Base-by-base conservation (phyloP, 371 early-diverging fungal genomes). In the Mucor plumbeus region DNA sequence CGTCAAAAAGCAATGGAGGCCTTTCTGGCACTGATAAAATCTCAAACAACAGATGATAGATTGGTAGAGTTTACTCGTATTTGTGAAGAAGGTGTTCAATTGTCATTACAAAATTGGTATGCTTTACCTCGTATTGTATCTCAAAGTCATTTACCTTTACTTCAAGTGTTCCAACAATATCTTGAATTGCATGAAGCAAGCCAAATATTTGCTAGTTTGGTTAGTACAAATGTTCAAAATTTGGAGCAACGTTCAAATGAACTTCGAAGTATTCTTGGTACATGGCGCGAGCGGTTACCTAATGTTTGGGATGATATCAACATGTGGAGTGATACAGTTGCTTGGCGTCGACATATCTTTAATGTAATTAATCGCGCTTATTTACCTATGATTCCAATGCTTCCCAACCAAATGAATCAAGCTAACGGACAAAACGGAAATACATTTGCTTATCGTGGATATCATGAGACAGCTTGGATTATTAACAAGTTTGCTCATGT, bases 381-480 rank as follows among this genome's bases (percentile, higher is more conserved):
- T 70, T 76, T 94, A 47, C 99, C 97, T 0, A 76, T 95, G 41
- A 92, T 96, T 58, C 91, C 95, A 1, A 73, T 88, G 47, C 69
- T 92, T 21, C 86, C 78, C 39, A 75, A 76, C 13, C 83, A 80
- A 13, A 65, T 78, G 13, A 81, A 80, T 1, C 81, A 84, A 13
- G 75, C 79, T 31, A 88, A 84, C 50, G 76, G 81, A 13, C 80
- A 80, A 40, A 84, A 84, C 13, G 81, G 88, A 15, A 92, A 91
- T 63, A 92, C 97, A 11, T 92, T 90, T 72, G 97, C 97, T 0
- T 99, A 95, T 75, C 91, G 98, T 10, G 99, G 99, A 6, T 98
- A 96, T 80, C 99, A 99, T 75, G 99, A 99, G 79, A 98, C 96
- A 36, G 99, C 99, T 0, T 99, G 99, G 99, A 97, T 98, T 58